Base-by-base conservation (phyloP, 352 stramenopile species). In the Aphanomyces invadans region DNA sequence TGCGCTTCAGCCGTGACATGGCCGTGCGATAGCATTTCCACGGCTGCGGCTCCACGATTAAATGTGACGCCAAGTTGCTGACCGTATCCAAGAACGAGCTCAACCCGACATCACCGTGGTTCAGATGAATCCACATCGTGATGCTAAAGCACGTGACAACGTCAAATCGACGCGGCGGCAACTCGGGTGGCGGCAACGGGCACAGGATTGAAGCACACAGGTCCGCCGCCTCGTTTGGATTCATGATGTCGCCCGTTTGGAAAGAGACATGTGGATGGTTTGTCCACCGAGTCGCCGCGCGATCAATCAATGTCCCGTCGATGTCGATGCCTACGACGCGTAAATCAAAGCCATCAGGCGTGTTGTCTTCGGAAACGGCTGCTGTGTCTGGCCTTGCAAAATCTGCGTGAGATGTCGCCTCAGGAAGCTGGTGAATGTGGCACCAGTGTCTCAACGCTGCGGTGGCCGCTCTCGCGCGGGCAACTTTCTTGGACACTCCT, bases 101-200 rank as follows among this genome's bases (percentile, higher is more conserved):
- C 7, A 94, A 71, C 1, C 85, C 85, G 28, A 90, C 81, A 66
- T 94, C 85, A 62, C 85, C 83, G 62, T 94, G 79, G 62, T 94
- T 91, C 28, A 94, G 60, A 60, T 94, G 85, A 62, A 94, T 92
- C 85, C 85, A 94, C 85, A 94, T 94, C 10, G 83, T 91, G 51
- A 94, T 78, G 45, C 85, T 92, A 52, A 92, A 94, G 66, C 80
- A 85, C 62, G 83, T 89, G 45, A 92, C 70, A 2, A 94, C 70
- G 61, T 87, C 73, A 57, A 91, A 92, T 0, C 48, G 26, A 12
- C 29, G 52, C 57, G 53, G 38, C 57, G 38, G 0, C 17, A 23
- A 45, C 19, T 10, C 85, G 64, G 36, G 88, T 86, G 0, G 72
- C 68, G 10, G 60, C 42, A 15, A 87, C n/a, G n/a, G n/a, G n/a